Conservation (phyloP, 2,329 filamentous ascomycete genomes). For the Paraphaeosphaeria sporulosa region DNA sequence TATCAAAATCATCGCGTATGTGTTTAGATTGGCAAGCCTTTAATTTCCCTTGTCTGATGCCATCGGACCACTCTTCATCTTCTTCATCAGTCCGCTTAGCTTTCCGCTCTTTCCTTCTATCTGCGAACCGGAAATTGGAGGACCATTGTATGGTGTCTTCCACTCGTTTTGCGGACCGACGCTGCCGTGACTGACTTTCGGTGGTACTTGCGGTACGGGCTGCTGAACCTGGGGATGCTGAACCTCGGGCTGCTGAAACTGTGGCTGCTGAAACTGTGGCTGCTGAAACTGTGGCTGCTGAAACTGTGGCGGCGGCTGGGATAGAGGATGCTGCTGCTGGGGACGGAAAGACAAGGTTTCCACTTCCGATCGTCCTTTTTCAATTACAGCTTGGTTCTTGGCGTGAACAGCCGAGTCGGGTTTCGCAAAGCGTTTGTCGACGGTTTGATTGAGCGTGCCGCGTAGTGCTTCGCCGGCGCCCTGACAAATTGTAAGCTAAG, state of each 20-base stretch:
- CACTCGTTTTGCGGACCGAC: slow-evolving; percentile 1
- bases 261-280: background rate
- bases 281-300: background rate
- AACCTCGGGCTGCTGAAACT: background rate
- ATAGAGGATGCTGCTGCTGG: slow-evolving; percentile 2
- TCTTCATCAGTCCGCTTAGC: slow-evolving; percentile 44
- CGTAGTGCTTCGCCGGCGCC: slow-evolving; percentile 47
- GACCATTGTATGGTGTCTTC: slow-evolving; percentile 19
- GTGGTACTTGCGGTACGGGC: background rate
- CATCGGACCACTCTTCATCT: slow-evolving; percentile 41
- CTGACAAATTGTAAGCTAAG: slow-evolving; percentile 20
- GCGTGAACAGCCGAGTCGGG: slow-evolving; percentile 36
- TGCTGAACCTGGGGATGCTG: background rate
- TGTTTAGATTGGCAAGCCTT: background rate
- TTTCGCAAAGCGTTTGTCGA: slow-evolving; percentile 39
- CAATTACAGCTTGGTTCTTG: slow-evolving; percentile 44
- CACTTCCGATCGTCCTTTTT: slow-evolving; percentile 42
- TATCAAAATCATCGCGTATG: background rate
- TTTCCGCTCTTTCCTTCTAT: slow-evolving; percentile 34
- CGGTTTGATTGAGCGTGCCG: slow-evolving; percentile 43
- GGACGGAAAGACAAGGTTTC: slow-evolving; percentile 30
- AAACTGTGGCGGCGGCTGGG: background rate
- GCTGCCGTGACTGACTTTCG: slow-evolving; percentile 1
- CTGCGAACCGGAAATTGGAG: slow-evolving; percentile 34
- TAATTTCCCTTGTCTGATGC: slow-evolving; percentile 14